These are phyloP conservation scores for Plasmopara halstedii DNA, from an alignment of 352 stramenopile genomes.

Conservation along the genomic window DNA sequence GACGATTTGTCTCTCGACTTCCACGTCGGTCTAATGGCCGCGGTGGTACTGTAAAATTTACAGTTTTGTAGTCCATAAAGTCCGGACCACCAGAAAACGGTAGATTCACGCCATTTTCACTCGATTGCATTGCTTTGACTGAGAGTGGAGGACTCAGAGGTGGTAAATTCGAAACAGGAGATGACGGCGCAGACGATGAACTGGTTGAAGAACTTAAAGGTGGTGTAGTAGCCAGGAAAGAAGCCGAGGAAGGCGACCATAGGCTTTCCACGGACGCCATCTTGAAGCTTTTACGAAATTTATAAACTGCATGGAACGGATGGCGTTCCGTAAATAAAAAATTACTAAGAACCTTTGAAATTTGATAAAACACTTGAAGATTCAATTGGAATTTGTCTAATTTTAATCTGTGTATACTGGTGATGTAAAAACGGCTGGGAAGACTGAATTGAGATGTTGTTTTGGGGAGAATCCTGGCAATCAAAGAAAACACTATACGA, in stretches of 20 bases:
- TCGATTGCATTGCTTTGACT: slow-evolving; percentile 7
- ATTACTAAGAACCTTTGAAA: not conserved
- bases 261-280: not conserved
- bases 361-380: too few species aligned
- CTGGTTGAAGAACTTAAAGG: not conserved
- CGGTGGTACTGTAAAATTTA: slow-evolving; percentile 26
- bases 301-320: not conserved
- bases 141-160: slow-evolving; percentile 1
- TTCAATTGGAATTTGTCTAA: too few species aligned
- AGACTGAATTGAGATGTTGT: not conserved
- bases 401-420: not conserved
- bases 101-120: not conserved
- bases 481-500: too few species aligned
- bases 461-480: too few species aligned
- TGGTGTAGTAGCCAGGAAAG: not conserved
- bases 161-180: slow-evolving; percentile 1
- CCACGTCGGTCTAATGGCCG: slow-evolving; percentile 16
- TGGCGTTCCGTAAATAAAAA: too few species aligned
- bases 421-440: not conserved
- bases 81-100: slow-evolving; percentile 24
- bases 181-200: slow-evolving; percentile 1
- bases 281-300: slow-evolving; percentile 2
- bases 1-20: slow-evolving; percentile 22
- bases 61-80: slow-evolving; percentile 37
- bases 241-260: not conserved